Percentiles rank a stretch among this genome's conserved stretches.
Evolutionary conservation across 371 early-diverging fungal species (phyloP).

Genomic region (Syncephalastrum racemosum): DNA sequence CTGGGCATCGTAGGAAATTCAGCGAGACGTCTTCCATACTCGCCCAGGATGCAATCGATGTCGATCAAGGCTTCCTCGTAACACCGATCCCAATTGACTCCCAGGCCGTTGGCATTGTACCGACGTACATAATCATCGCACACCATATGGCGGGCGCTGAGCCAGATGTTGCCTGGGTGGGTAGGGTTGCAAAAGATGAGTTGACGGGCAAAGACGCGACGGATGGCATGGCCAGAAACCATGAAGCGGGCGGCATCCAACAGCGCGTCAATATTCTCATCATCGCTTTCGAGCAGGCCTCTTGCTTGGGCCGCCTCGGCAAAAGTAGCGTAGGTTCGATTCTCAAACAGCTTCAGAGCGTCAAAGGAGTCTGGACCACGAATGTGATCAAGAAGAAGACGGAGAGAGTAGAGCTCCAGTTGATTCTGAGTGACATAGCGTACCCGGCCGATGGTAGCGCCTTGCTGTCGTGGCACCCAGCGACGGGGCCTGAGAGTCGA

Average conservation of each 20-base stretch:
- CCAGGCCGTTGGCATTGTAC: background rate
- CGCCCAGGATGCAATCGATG: conserved; percentile 6
- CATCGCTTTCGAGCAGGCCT: background rate
- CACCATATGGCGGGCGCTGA: too few relatives aligned
- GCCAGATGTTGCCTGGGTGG: conserved; percentile 11
- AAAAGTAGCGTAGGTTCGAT: conserved; percentile 1
- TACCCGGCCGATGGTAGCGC: conserved; percentile 3
- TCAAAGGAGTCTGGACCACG: conserved; percentile 8
- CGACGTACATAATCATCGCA: conserved; percentile 10
- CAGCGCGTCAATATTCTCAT: background rate
- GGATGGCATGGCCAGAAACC: conserved; percentile 1
- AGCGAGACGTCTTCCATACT: background rate
- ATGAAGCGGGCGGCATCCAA: too few relatives aligned
- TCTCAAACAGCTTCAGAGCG: conserved; percentile 7
- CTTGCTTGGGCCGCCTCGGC: conserved; percentile 1
- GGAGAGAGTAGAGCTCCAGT: conserved; percentile 1
- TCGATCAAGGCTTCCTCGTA: conserved; percentile 1
- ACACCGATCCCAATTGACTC: conserved; percentile 2
- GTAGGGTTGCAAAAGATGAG: conserved; percentile 5
- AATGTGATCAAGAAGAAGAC: conserved; percentile 8
- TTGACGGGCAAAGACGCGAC: conserved; percentile 5
- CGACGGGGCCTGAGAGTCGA: too few relatives aligned
- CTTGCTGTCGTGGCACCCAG: background rate
- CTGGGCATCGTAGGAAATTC: background rate
- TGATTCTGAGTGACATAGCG: background rate